Base-by-base conservation (phyloP, 2,329 filamentous ascomycete genomes). In the Fusarium nodosum region DNA sequence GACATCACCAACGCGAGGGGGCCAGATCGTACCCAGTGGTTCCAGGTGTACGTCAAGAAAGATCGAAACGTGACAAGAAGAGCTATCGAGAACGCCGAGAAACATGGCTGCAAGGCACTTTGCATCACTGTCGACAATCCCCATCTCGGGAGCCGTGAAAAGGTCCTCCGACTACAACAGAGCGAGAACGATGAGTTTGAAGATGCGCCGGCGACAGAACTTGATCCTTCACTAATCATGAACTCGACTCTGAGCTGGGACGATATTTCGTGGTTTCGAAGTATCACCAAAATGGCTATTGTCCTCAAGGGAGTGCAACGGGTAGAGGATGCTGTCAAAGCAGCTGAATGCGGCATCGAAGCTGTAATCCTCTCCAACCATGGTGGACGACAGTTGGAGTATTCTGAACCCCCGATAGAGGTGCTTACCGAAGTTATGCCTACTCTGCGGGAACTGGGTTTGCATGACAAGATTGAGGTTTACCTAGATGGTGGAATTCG, bases 291-390 rank as follows among this genome's bases (percentile, higher is more conserved):
- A 68, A 97, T 97, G 90, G 93, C 95, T 52, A 95, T 98, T 76
- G 87, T 97, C 50, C 88, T 99, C 68, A 98, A 98, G 85, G 96
- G 96, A 56, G 91, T 98, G 8, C 95, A 99, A 83, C 88, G 94
- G 39, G 93, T 97, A 52, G 95, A 98, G 77, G 96, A 99, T 77
- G 94, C 97, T 2, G 85, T 97, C 64, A 88, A 88, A 56, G 95
- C 96, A 11, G 86, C 91, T 66, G 92, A 95, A 62, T 85, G 83
- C 13, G 92, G 93, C 48, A 89, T 95, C 26, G 90, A 97, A 72
- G 96, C 92, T 45, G 93, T 98, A 12, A 94, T 98, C 8, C 86
- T 99, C 18, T 97, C 92, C 42, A 99, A 99, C 82, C 96, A 99
- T 82, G 96, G 96, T 64, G 95, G 95, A 16, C 87, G 95, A 2